phyloP scores from a whole-genome alignment of 768 basidiomycete species.

The Leccinum subtestaceum region DNA sequence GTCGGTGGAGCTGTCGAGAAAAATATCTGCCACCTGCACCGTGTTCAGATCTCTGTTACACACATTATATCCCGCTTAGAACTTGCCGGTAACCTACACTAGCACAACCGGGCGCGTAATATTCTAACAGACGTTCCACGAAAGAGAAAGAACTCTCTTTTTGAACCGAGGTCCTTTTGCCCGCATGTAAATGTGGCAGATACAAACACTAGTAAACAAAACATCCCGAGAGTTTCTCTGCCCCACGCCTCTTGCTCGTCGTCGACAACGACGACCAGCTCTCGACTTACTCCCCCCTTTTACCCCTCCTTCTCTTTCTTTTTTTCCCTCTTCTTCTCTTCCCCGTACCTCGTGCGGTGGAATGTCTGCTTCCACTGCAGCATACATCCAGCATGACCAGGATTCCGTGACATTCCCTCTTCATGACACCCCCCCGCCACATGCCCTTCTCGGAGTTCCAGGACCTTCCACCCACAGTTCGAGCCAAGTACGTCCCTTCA shows the following conservation, averaged over 20 bases:
- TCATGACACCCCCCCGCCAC: slow-evolving; percentile 47
- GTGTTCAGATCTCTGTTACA: slow-evolving; percentile 25
- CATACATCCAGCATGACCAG: slow-evolving; percentile 41
- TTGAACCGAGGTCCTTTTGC: too few species aligned
- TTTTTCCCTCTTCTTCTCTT: background rate
- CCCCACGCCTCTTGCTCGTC: slow-evolving; percentile 31
- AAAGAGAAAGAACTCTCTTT: too few species aligned
- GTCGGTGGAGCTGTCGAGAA: slow-evolving; percentile 23
- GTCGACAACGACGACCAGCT: slow-evolving; percentile 32
- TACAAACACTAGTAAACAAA: slow-evolving; percentile 23
- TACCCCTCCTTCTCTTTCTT: slow-evolving; percentile 21
- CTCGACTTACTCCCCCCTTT: slow-evolving; percentile 24
- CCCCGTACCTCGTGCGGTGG: slow-evolving; percentile 27
- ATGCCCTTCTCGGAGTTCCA: slow-evolving; percentile 23
- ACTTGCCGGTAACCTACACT: slow-evolving; percentile 2
- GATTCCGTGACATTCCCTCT: slow-evolving; percentile 25
- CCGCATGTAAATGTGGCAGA: slow-evolving; percentile 6
- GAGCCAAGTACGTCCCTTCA: slow-evolving; percentile 12
- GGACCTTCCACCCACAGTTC: slow-evolving; percentile 25
- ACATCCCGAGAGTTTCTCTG: slow-evolving; percentile 24
- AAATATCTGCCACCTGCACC: slow-evolving; percentile 22
- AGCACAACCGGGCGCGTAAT: background rate
- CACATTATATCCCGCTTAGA: background rate
- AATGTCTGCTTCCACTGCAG: slow-evolving; percentile 40
- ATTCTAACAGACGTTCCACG: background rate